Evolutionary conservation across 148 eudicot genomes (phyloP).

Genomic region (Limonium bicolor): DNA sequence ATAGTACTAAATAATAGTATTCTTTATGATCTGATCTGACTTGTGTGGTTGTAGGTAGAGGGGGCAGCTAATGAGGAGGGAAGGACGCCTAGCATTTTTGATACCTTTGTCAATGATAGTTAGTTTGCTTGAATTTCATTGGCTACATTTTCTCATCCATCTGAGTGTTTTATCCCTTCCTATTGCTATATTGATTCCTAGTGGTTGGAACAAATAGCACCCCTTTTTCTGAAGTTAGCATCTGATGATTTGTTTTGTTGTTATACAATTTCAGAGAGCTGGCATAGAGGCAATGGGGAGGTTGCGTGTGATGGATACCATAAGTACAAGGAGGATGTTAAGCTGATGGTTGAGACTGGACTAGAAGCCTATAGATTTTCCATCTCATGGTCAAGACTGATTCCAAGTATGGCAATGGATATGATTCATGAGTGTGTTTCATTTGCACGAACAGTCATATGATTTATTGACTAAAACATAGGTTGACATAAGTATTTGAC

Average conservation of each 20-base stretch:
- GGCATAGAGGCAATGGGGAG: conserved; percentile 13
- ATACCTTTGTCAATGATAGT: conserved; percentile 9
- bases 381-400: conserved; percentile 47
- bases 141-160: neutral
- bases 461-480: neutral
- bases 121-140: neutral
- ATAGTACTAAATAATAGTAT: neutral
- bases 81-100: conserved; percentile 11
- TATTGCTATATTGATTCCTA: neutral
- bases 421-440: no score
- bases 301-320: conserved; percentile 20
- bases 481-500: neutral
- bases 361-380: conserved; percentile 45
- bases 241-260: neutral
- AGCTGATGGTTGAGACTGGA: conserved; percentile 32
- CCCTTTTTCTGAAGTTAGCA: neutral
- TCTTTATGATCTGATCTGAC: no score
- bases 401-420: conserved; percentile 20
- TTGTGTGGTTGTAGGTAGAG: no score
- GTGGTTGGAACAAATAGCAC: neutral
- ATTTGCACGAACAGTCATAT: neutral
- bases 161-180: neutral
- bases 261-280: neutral
- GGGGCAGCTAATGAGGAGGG: conserved; percentile 14
- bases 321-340: conserved; percentile 35